Conservation (phyloP, 352 stramenopile genomes). For the Pythium volutum region DNA sequence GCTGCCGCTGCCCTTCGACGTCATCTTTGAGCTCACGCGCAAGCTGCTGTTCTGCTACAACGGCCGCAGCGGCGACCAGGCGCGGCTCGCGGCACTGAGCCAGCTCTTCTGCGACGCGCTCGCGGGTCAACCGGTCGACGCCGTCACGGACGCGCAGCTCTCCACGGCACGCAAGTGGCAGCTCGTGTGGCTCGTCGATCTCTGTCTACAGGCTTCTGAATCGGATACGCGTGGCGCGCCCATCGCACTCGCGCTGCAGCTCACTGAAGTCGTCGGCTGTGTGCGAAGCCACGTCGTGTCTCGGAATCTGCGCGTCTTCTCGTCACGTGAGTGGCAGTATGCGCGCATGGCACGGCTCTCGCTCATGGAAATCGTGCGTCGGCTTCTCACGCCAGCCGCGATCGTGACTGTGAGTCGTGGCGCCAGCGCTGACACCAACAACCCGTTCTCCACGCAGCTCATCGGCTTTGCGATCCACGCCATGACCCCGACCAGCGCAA, state of each 20-base stretch:
- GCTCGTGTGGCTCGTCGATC: slow-evolving; percentile 40
- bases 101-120: slow-evolving; percentile 17
- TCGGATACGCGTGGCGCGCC: slow-evolving; percentile 19
- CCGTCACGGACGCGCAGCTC: slow-evolving; percentile 10
- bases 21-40: slow-evolving; percentile 47
- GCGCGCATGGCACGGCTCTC: slow-evolving; percentile 5
- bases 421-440: neutral
- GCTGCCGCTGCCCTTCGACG: slow-evolving; percentile 47
- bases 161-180: slow-evolving; percentile 31
- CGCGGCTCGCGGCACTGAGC: slow-evolving; percentile 29
- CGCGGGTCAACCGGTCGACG: slow-evolving; percentile 1
- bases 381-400: neutral
- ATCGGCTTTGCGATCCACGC: slow-evolving; percentile 4
- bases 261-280: slow-evolving; percentile 11
- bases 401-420: neutral
- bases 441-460: neutral
- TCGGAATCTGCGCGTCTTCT: slow-evolving; percentile 2
- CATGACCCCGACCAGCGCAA: neutral
- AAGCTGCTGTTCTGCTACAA: slow-evolving; percentile 46
- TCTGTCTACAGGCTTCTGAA: slow-evolving; percentile 36
- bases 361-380: slow-evolving; percentile 10
- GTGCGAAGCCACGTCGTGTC: slow-evolving; percentile 34
- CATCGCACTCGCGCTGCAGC: slow-evolving; percentile 14
- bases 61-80: slow-evolving; percentile 24
- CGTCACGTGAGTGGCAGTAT: slow-evolving; percentile 16